Evolutionary conservation across 768 basidiomycete genomes (phyloP), one percentile per base, ranked within the genome.

Genomic region (Boletus insuetus): DNA sequence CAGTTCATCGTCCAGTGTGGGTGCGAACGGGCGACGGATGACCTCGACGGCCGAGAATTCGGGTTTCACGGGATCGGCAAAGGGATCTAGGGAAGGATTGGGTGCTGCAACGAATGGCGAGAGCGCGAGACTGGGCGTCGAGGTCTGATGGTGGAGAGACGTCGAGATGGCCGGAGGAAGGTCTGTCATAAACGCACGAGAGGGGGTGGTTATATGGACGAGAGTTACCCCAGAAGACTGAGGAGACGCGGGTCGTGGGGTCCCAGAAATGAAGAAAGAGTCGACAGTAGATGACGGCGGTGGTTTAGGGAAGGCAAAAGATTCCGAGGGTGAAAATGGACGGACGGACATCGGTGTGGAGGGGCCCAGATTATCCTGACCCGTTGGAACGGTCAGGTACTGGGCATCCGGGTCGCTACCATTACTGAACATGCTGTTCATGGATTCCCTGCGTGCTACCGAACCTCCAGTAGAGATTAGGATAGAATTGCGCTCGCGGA

Each of bases 251-350:
- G 12, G 11, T n/a, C 3, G 46, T 6, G 47, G 54, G 13, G 34
- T 34, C 2, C 16, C 34, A 3, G 42, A n/a, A 34, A 44, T 2
- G 24, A 37, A 26, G 44, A 51, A 46, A 32, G 58, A 46, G 29
- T 56, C 51, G 12, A 26, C 10, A 14, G 50, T 12, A 12, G 46
- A 22, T 8, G 43, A 8, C 2, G 37, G 51, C 2, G 84, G 85
- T 3, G 87, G 86, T 51, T 80, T 80, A 3, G 86, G 87, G 75
- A 89, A 88, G 10, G 82, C 69, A 69, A 85, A 88, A 6, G 81
- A 79, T 65, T 89, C 86, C 17, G 81, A 80, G 12, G 84, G 82
- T 0, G 84, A 82, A 73, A 85, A 87, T 3, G 84, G 84, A 39
- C 82, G 81, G 19, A 84, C 83, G 38, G 77, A 82, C 76, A 86